Conservation (phyloP, 345 rosid species). For the Arabis hirsuta region DNA sequence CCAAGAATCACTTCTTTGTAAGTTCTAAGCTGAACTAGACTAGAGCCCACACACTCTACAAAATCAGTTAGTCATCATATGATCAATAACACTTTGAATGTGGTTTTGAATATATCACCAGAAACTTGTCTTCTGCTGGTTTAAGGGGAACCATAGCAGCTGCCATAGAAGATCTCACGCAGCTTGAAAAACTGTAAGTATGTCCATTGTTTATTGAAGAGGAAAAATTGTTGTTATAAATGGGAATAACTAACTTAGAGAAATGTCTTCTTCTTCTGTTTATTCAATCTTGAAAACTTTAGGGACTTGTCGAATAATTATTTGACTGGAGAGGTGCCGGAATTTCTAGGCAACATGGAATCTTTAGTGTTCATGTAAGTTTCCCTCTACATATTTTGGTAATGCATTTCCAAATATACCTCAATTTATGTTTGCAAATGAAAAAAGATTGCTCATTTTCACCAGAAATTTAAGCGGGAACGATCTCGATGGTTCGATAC, state of each 20-base stretch:
- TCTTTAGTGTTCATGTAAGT: constrained; percentile 56
- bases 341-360: constrained; percentile 46
- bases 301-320: too few relatives aligned
- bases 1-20: constrained; percentile 32
- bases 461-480: constrained; percentile 49
- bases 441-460: too few relatives aligned
- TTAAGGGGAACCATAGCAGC: constrained; percentile 36
- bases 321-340: constrained; percentile 50
- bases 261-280: too few relatives aligned
- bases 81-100: neutral
- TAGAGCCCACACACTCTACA: neutral
- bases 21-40: too few relatives aligned
- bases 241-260: too few relatives aligned
- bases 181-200: constrained; percentile 47
- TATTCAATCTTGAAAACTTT: too few relatives aligned
- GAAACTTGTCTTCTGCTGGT: constrained; percentile 48
- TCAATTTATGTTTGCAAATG: too few relatives aligned
- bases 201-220: neutral
- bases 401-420: too few relatives aligned
- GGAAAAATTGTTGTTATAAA: neutral
- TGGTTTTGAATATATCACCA: neutral
- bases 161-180: constrained; percentile 35
- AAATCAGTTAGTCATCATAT: neutral
- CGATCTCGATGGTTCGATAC: constrained; percentile 46
- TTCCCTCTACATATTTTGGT: neutral